Base-by-base conservation (phyloP, 495 filamentous ascomycete species). In the Cercophora scortea region DNA sequence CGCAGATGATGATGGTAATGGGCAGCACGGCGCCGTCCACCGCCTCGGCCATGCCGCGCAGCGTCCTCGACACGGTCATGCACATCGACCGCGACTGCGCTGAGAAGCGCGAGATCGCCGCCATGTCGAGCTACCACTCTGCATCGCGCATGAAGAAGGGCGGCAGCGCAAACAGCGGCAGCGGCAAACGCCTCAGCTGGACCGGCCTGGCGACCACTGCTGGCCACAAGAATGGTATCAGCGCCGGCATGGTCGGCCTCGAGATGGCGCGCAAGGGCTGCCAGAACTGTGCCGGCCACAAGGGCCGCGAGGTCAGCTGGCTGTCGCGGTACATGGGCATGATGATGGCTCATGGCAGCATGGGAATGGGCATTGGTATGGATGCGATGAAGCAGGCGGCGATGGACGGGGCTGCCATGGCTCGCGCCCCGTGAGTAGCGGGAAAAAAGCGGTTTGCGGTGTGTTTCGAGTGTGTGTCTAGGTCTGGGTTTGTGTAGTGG, bases 71-170 rank as follows among this genome's bases (percentile, higher is more conserved):
- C 45, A 45, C 39, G 32, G 49, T 54, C 42, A 56, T 69, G 58
- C 57, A 49, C 16, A 58, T 72, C 15, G 68, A 72, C 46, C 56
- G 59, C 18, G 62, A 70, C 46, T 56, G 62, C 42, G 66, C 64
- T 41, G 70, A 72, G 55, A 67, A 70, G 60, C 61, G 67, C 45
- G 70, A 72, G 56, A 60, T 70, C 15, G 62, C 65, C 1, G 67
- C 68, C 50, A 65, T 71, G 45, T 47, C 55, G 8, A 61, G 60
- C 40, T 62, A 61, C 56, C 57, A 65, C 44, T 53, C 64, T 1
- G 52, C 58, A 0, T 32, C 38, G 11, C 45, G 45, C 18, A 56
- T 54, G 8, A 62, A 36, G 34, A 62, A 54, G 10, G 51, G 47
- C 16, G 39, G 16, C 13, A 25, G 45, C 18, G 55, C 51, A 6